Evolutionary conservation across 2,329 filamentous ascomycete genomes (phyloP).

Genomic region (Acrocalymma vagum): DNA sequence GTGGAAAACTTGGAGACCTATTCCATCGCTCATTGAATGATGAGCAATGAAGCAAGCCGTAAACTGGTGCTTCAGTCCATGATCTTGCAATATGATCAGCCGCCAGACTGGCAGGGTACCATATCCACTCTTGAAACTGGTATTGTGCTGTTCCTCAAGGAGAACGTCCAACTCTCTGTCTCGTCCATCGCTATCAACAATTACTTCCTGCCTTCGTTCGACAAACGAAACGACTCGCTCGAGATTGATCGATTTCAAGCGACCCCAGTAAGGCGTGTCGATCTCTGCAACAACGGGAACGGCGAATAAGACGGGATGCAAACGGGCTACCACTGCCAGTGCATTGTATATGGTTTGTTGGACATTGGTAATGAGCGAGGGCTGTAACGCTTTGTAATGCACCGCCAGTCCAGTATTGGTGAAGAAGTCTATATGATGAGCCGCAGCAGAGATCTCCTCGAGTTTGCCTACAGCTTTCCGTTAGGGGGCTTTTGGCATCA

Average conservation of each 20-base stretch:
- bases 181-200: conserved; percentile 9
- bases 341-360: too few relatives aligned
- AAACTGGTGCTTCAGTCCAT: conserved; percentile 32
- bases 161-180: conserved; percentile 50
- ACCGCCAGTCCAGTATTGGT: conserved; percentile 50
- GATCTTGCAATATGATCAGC: conserved; percentile 44
- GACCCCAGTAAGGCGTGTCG: conserved; percentile 49
- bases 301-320: conserved; percentile 52
- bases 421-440: conserved; percentile 52
- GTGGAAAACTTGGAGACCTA: conserved; percentile 54
- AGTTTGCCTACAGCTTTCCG: conserved; percentile 47
- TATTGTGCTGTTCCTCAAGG: conserved; percentile 52
- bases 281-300: conserved; percentile 47
- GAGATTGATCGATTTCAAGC: conserved; percentile 51
- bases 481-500: too few relatives aligned
- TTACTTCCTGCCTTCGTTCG: conserved; percentile 17
- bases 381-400: conserved; percentile 23
- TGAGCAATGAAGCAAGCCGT: conserved; percentile 55
- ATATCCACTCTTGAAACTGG: conserved; percentile 37
- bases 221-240: conserved; percentile 38
- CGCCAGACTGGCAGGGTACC: conserved; percentile 50
- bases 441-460: conserved; percentile 52
- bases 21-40: conserved; percentile 55
- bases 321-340: too few relatives aligned
- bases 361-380: conserved; percentile 38